Percentiles rank a stretch among this genome's conserved stretches.
phyloP scores from a whole-genome alignment of 106 monocot species.

The Dendrobium huoshanense region DNA sequence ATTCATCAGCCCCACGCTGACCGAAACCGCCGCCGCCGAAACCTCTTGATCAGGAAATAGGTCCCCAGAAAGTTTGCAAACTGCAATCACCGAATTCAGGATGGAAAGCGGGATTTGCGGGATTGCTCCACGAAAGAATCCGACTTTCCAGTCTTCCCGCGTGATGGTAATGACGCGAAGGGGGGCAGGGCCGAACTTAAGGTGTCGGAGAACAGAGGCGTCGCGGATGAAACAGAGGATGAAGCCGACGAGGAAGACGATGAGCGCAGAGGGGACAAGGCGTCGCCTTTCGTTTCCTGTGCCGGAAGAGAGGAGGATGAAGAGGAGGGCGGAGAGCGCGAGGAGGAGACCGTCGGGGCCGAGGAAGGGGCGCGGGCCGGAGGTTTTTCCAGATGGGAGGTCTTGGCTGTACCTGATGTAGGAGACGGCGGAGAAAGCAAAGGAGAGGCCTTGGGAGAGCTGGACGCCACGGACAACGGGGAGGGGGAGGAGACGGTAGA shows the following conservation, averaged over 20 bases:
- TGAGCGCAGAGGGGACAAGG: slow-evolving; percentile 44
- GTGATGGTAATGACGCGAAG: slow-evolving; percentile 25
- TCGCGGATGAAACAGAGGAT: slow-evolving; percentile 36
- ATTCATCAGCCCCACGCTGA: slow-evolving; percentile 93
- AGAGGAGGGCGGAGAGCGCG: slow-evolving; percentile 66
- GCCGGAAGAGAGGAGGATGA: slow-evolving; percentile 57
- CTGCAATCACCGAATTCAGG: slow-evolving; percentile 69
- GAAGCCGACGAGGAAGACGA: slow-evolving; percentile 63
- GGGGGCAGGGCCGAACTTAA: slow-evolving; percentile 42
- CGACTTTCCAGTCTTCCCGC: slow-evolving; percentile 53
- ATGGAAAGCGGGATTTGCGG: slow-evolving; percentile 67
- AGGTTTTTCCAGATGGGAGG: slow-evolving; percentile 41
- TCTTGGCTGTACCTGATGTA: slow-evolving; percentile 34
- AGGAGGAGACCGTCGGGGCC: slow-evolving; percentile 84
- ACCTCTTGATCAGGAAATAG: slow-evolving; percentile 67
- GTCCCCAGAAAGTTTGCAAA: slow-evolving; percentile 73
- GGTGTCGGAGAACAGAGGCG: slow-evolving; percentile 24
- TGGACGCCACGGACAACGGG: slow-evolving; percentile 98
- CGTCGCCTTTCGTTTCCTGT: slow-evolving; percentile 32
- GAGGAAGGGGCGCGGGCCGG: slow-evolving; percentile 50
- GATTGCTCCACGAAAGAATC: slow-evolving; percentile 45
- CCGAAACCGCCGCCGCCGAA: slow-evolving; percentile 60
- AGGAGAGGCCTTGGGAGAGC: slow-evolving; percentile 65
- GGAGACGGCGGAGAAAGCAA: slow-evolving; percentile 20
- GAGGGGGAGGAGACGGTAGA: slow-evolving; percentile 79